These are phyloP conservation scores for Malus fusca DNA, from an alignment of 306 rosid species.

Conservation along the genomic window DNA sequence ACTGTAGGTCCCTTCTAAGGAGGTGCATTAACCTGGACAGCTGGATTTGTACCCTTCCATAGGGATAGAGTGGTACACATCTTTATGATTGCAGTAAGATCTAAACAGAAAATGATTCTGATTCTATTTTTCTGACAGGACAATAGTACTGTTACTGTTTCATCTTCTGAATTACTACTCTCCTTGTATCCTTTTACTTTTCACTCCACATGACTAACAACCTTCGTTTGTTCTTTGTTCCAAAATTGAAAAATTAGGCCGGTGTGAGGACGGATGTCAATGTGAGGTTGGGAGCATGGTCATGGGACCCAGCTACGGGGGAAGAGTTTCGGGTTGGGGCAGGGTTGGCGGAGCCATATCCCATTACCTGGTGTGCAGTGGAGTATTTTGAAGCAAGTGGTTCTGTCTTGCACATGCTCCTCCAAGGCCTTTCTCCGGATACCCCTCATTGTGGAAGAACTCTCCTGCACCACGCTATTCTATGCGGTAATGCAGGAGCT, in stretches of 20 bases:
- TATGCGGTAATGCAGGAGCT: conserved; percentile 71
- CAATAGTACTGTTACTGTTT: not conserved
- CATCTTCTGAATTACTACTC: not conserved
- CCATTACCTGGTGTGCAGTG: conserved; percentile 81
- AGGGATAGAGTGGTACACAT: not conserved
- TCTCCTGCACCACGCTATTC: conserved; percentile 78
- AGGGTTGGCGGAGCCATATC: conserved; percentile 85
- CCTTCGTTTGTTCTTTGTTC: conserved; percentile 11
- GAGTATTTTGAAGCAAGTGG: conserved; percentile 91
- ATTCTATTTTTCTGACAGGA: conserved; percentile 3
- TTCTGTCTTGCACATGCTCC: conserved; percentile 55
- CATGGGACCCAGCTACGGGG: conserved; percentile 78
- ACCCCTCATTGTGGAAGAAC: conserved; percentile 57
- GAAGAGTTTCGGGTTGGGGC: conserved; percentile 97
- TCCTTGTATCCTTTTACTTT: not conserved
- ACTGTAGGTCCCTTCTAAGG: conserved; percentile 9
- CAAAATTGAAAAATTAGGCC: conserved; percentile 36
- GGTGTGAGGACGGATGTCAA: conserved; percentile 44
- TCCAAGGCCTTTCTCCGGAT: conserved; percentile 38
- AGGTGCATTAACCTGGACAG: conserved; percentile 11
- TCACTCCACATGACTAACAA: conserved; percentile 16
- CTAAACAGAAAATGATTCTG: conserved; percentile 1
- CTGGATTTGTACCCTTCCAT: conserved; percentile 11
- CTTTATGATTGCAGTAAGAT: conserved; percentile 13
- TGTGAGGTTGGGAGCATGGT: conserved; percentile 88